Evolutionary conservation across 768 basidiomycete species (phyloP), one percentile per base, ranked within the genome.

Genomic region (Dacryopinax primogenitus): DNA sequence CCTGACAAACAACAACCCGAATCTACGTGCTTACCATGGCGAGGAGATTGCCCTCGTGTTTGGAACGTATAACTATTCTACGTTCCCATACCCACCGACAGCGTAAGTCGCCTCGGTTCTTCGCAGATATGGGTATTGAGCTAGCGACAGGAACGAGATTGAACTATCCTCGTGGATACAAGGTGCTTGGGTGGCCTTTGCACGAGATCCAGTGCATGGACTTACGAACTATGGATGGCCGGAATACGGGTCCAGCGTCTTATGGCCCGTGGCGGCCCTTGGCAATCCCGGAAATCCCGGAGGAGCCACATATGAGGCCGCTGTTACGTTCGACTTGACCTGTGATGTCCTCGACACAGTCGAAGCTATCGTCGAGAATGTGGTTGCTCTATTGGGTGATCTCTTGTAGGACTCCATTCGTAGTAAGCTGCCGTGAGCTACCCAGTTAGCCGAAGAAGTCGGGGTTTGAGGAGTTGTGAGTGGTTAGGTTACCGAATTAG

Each of bases 101-200:
- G 26, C 51, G 51, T 58, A 30, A 26, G 51, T 30, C 37, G 18
- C 23, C 13, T 47, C 13, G 12, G 13, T 32, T 58, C 4, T 58
- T 15, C 26, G 15, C 3, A 28, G 9, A 13, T 3, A 58, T 30
- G 26, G 26, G 32, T 21, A 15, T 44, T 44, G 4, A 44, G 7
- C 3, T 3, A 37, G 11, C 9, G 18, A 4, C 30, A 58, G 51
- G 51, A 58, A 30, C 26, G 73, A 73, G 62, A 71, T 74, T 23
- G 68, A 70, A 18, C 70, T 79, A 41, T 74, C 77, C 0, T 70
- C 67, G 63, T 76, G 74, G 64, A 64, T 78, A 1, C 78, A 78
- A 67, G 67, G 70, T 3, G 77, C 76, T 0, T 80, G 79, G 78
- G 77, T 78, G 1, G 72, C 75, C 2, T 80, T 80, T 64, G 78